Conservation (phyloP, 208 protist species). For the Phytomonas serpens region DNA sequence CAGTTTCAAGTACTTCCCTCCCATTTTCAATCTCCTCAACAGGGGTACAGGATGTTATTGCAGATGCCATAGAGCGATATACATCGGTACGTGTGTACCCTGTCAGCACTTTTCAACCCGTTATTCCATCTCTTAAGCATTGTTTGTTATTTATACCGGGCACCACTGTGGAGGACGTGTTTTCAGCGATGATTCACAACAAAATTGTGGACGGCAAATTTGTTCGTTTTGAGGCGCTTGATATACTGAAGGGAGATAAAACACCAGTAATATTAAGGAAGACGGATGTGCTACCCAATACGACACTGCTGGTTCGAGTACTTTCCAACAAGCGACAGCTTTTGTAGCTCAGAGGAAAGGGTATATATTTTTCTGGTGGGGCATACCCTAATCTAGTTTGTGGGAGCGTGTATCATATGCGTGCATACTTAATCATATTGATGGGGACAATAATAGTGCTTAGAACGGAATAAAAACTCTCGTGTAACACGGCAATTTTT, state of each 20-base stretch:
- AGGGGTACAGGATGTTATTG: slow-evolving; percentile 78
- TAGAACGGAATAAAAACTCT: not conserved
- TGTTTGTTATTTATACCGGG: slow-evolving; percentile 70
- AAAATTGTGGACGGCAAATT: slow-evolving; percentile 71
- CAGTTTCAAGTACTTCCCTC: not conserved
- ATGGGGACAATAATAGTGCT: slow-evolving; percentile 2
- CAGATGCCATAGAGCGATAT: slow-evolving; percentile 52
- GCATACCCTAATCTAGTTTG: not conserved
- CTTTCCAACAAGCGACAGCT: slow-evolving; percentile 79
- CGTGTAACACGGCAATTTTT: not conserved
- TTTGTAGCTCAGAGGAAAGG: slow-evolving; percentile 11
- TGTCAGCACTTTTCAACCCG: slow-evolving; percentile 37
- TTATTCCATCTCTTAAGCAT: slow-evolving; percentile 46
- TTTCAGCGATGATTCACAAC: slow-evolving; percentile 44
- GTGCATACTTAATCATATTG: not conserved
- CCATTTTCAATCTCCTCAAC: slow-evolving; percentile 28
- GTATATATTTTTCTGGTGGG: not conserved
- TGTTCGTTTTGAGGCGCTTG: slow-evolving; percentile 77
- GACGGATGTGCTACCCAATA: slow-evolving; percentile 39
- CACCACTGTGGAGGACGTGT: slow-evolving; percentile 61
- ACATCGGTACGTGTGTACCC: slow-evolving; percentile 49
- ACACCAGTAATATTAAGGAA: slow-evolving; percentile 29
- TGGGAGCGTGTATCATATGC: not conserved
- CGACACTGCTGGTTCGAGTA: slow-evolving; percentile 54
- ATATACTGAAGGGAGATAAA: slow-evolving; percentile 10